Evolutionary conservation across 1,139 yeast genomes (phyloP), one percentile per base, ranked within the genome.

Genomic region (Scheffersomyces titani): DNA sequence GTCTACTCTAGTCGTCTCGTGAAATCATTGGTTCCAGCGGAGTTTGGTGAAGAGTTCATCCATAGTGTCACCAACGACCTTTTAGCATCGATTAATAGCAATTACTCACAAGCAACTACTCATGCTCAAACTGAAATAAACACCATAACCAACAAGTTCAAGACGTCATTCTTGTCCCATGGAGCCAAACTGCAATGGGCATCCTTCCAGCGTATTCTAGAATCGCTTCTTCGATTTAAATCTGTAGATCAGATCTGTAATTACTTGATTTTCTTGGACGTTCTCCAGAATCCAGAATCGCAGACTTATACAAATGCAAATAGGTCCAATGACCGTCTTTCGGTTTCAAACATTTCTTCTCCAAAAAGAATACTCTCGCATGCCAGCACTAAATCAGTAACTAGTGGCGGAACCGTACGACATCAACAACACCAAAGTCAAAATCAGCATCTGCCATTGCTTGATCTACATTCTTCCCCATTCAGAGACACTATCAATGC

Each of bases 1-100:
- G 64, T 76, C 19, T 78, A 80, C 58, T 62, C 75, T 47, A 71
- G 70, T 48, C 66, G 83, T 44, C 67, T 80, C 48, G 81, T 78
- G 51, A 71, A 69, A 55, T 68, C 80, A 13, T 63, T 79, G 46
- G 71, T 78, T 0, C 84, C 85, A 2, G 51, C 64, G 0, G 81
- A 76, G 49, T 70, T 77, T 53, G 81, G 82, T 0, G 72, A 73
- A 2, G 81, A 75, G 48, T 78, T 74, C 57, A 64, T 68, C 2
- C 75, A 75, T 52, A 72, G 76, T 47, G 65, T 78, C n/a, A 65
- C 73, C 30, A 65, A 60, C 53, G 81, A 77, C 44, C 58, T 77
- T 19, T 9, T 46, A 19, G 6, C 20, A 3, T 46, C 49, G 3
- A 6, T 46, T 22, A 22, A 22, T 3, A 46, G 19, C 22, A 46